Evolutionary conservation across 768 basidiomycete genomes (phyloP), one percentile per base, ranked within the genome.

Genomic region (Lepiota brunneoincarnata): DNA sequence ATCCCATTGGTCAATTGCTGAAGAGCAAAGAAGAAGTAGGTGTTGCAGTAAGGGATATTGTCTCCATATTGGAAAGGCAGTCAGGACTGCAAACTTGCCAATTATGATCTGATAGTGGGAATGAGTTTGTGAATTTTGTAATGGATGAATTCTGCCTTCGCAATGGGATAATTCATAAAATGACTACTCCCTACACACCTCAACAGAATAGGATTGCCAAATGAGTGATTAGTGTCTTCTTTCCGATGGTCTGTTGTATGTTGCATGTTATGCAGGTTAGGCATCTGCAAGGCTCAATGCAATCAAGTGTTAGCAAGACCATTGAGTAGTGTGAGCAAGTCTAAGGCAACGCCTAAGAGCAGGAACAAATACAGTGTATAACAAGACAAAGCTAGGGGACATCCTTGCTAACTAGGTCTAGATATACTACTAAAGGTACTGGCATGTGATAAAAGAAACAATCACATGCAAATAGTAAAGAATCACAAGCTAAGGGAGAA

Each of bases 181-280:
- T 58, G 0, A 71, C 66, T 0, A 65, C 64, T 3, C 74, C 70
- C 2, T 73, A 76, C 28, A 67, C 69, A 6, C 71, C 70, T 0
- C 58, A 67, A 0, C 71, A 75, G 23, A 76, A 76, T 54, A 69
- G 76, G 0, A 60, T 76, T 0, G 75, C 75, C 0, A 74, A 80
- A 28, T 31, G 64, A 1, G 55, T 59, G 2, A 78, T 79, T 37
- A 55, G 67, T 2, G 71, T 69, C 0, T 59, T 80, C 24, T 55
- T 61, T 0, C 68, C 76, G 18, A 60, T 56, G 14, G 62, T 68
- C 4, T 58, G 53, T 11, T 59, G 69, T 0, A 69, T 77, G 63
- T 62, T 75, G 3, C 24, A 36, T 15, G 52, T 57, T 20, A n/a
- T n/a, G n/a, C n/a, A n/a, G n/a, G n/a, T n/a, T n/a, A n/a, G n/a